Evolutionary conservation across 2,329 filamentous ascomycete genomes (phyloP).

Genomic region (Neocucurbitaria cava): DNA sequence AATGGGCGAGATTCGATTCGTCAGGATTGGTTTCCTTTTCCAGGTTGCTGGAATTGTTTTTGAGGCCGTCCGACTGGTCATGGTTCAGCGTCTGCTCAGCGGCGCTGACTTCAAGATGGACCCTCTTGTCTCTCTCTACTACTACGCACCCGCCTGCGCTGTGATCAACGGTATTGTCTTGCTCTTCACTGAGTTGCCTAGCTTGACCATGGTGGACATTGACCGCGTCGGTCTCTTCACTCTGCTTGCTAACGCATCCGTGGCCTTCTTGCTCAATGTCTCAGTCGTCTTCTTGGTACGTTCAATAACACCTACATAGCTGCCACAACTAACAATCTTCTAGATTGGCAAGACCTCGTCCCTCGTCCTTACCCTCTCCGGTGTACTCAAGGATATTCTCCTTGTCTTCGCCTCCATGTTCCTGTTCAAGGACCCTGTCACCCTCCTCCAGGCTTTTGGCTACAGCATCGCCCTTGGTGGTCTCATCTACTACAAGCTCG

Average conservation of each 20-base stretch:
- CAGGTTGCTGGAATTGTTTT: constrained; percentile 81
- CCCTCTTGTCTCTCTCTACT: constrained; percentile 85
- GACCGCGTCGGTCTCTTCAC: constrained; percentile 75
- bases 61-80: constrained; percentile 81
- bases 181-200: constrained; percentile 75
- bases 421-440: constrained; percentile 80
- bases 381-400: constrained; percentile 87
- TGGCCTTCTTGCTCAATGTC: constrained; percentile 83
- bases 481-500: constrained; percentile 87
- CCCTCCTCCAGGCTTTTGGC: constrained; percentile 79
- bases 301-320: constrained; percentile 15
- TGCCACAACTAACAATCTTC: constrained; percentile 17
- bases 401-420: constrained; percentile 81
- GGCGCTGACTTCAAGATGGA: constrained; percentile 92
- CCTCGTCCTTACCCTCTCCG: constrained; percentile 83
- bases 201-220: constrained; percentile 72
- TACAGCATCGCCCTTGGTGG: constrained; percentile 81
- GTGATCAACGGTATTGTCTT: constrained; percentile 79
- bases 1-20: constrained; percentile 94
- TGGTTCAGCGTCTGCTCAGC: constrained; percentile 83
- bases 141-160: constrained; percentile 85
- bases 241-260: constrained; percentile 76
- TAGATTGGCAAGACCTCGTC: constrained; percentile 89
- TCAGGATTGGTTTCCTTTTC: constrained; percentile 78
- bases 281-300: constrained; percentile 85